A percentile compares a stretch with the other conserved stretches of the same genome.
Conservation (phyloP, 2,329 filamentous ascomycete genomes). For the Ceratocystis lukuohia region DNA sequence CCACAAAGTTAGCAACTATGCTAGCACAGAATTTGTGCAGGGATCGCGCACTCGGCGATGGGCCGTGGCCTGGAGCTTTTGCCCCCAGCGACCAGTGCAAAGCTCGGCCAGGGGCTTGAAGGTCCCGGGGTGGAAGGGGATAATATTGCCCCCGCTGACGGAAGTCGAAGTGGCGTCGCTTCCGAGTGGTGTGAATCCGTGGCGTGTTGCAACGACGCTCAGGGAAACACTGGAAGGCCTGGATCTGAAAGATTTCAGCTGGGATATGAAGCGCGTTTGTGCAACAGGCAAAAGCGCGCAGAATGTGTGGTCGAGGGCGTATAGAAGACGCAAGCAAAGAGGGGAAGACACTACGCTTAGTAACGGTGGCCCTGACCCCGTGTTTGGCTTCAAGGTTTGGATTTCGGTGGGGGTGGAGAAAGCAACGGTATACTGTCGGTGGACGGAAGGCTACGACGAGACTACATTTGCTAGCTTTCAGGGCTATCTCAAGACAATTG, state of each 20-base stretch:
- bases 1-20: slow-evolving; percentile 58
- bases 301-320: slow-evolving; percentile 45
- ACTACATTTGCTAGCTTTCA: slow-evolving; percentile 77
- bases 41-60: slow-evolving; percentile 69
- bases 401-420: background rate
- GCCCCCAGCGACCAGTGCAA: slow-evolving; percentile 46
- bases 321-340: slow-evolving; percentile 9
- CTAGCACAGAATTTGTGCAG: slow-evolving; percentile 66
- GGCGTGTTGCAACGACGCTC: slow-evolving; percentile 27
- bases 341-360: slow-evolving; percentile 18
- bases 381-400: slow-evolving; percentile 19
- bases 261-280: slow-evolving; percentile 38
- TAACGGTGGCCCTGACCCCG: slow-evolving; percentile 10
- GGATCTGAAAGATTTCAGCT: slow-evolving; percentile 49
- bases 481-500: slow-evolving; percentile 50
- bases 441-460: slow-evolving; percentile 62
- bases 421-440: slow-evolving; percentile 27
- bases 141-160: slow-evolving; percentile 32
- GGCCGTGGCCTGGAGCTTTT: slow-evolving; percentile 82
- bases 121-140: slow-evolving; percentile 29
- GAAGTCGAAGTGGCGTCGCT: slow-evolving; percentile 34
- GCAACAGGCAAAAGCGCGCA: slow-evolving; percentile 52
- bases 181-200: slow-evolving; percentile 29
- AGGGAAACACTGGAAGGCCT: slow-evolving; percentile 40
- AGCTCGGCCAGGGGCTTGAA: slow-evolving; percentile 34